A percentile compares a stretch with the other conserved stretches of the same genome.
Conservation (phyloP, 129 eudicot species). For the Flaveria trinervia region DNA sequence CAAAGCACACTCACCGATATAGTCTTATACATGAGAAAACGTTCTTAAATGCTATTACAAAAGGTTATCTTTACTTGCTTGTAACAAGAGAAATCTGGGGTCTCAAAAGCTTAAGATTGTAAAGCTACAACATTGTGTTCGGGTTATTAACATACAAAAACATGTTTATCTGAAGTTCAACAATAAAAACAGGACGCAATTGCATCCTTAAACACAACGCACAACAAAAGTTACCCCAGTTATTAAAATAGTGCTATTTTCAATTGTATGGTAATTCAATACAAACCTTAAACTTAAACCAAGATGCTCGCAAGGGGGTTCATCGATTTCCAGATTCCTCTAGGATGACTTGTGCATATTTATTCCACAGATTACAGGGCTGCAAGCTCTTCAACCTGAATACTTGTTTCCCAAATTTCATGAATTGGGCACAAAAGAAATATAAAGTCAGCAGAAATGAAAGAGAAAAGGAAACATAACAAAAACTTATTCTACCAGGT, state of each 20-base stretch:
- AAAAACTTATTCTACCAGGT: too few species aligned
- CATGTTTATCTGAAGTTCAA: constrained; percentile 29
- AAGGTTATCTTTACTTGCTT: background rate
- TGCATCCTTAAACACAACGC: constrained; percentile 40
- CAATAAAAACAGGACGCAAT: constrained; percentile 28
- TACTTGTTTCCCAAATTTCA: too few species aligned
- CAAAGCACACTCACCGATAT: background rate
- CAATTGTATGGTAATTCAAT: constrained; percentile 24
- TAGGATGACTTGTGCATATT: background rate
- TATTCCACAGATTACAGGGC: constrained; percentile 26
- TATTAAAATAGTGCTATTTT: constrained; percentile 37
- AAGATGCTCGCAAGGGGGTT: constrained; percentile 14
- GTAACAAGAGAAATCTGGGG: background rate
- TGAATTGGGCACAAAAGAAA: constrained; percentile 30
- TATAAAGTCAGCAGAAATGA: background rate
- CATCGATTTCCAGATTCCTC: background rate
- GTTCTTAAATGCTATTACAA: background rate
- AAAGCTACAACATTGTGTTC: constrained; percentile 29
- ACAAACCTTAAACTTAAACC: constrained; percentile 24
- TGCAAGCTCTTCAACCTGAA: constrained; percentile 10
- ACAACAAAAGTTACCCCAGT: constrained; percentile 34
- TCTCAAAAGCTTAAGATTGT: background rate
- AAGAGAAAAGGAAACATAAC: background rate
- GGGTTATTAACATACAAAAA: constrained; percentile 33
- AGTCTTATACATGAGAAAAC: background rate